A percentile compares a stretch with the other conserved stretches of the same genome.
Conservation (phyloP, 2,329 filamentous ascomycete species). For the Fusarium humuli region DNA sequence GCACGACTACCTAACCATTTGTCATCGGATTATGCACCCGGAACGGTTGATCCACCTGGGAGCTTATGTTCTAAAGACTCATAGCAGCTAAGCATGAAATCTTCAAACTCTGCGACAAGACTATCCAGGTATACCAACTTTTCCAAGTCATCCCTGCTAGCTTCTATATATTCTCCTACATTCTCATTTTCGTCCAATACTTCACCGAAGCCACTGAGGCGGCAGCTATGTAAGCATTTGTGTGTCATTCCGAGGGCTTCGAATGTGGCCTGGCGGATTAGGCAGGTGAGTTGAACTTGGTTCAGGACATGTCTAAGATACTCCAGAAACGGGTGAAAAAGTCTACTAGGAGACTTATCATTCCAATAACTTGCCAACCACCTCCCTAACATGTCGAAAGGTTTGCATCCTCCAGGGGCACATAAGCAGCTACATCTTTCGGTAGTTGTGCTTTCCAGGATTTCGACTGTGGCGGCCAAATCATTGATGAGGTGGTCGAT, state of each 20-base stretch:
- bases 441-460: rapidly evolving
- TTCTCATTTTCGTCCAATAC: too few species aligned
- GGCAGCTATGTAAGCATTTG: too few species aligned
- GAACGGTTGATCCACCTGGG: rapidly evolving
- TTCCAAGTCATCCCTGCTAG: not conserved
- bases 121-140: not conserved
- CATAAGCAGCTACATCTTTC: not conserved
- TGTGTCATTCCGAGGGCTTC: not conserved
- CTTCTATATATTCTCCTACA: too few species aligned
- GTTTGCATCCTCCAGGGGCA: not conserved
- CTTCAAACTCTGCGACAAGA: not conserved
- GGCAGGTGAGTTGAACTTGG: not conserved
- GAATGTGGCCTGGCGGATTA: not conserved
- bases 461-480: rapidly evolving
- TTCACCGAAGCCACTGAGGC: too few species aligned
- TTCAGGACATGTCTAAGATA: too few species aligned
- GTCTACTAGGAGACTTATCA: too few species aligned
- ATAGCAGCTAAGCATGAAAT: rapidly evolving
- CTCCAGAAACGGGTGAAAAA: too few species aligned
- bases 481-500: too few species aligned
- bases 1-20: rapidly evolving
- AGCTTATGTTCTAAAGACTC: rapidly evolving
- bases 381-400: not conserved
- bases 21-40: rapidly evolving
- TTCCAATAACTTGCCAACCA: too few species aligned